phyloP scores from a whole-genome alignment of 352 stramenopile genomes.

The Globisporangium abappressorium region DNA sequence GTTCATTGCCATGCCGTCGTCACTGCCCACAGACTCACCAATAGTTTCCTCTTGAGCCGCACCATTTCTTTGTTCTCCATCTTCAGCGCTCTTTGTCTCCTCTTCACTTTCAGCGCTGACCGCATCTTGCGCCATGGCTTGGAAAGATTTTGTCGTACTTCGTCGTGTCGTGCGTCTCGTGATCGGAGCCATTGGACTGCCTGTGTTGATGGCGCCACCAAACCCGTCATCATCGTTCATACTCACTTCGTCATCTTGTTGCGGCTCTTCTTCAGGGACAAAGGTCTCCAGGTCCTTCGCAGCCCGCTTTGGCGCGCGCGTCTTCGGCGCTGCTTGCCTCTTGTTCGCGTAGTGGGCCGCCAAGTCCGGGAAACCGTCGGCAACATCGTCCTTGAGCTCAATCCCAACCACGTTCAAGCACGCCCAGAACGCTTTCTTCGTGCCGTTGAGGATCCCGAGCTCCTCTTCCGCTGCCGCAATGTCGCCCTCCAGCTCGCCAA shows the following conservation, averaged over 20 bases:
- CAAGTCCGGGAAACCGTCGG: slow-evolving; percentile 52
- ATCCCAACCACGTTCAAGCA: slow-evolving; percentile 70
- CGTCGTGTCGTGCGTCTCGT: slow-evolving; percentile 26
- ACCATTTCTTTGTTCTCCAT: not conserved
- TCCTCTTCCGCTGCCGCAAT: slow-evolving; percentile 50
- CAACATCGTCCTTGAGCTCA: slow-evolving; percentile 45
- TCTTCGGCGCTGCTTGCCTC: slow-evolving; percentile 31
- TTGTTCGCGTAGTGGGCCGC: slow-evolving; percentile 45
- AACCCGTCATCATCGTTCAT: slow-evolving; percentile 16
- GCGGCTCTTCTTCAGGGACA: slow-evolving; percentile 6
- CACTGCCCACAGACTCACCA: not conserved
- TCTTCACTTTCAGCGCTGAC: slow-evolving; percentile 28
- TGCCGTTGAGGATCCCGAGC: slow-evolving; percentile 32
- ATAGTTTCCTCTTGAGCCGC: not conserved
- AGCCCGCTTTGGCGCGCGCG: slow-evolving; percentile 19
- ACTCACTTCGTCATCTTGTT: slow-evolving; percentile 19
- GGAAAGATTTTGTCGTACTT: slow-evolving; percentile 29
- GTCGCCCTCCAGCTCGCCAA: slow-evolving; percentile 62
- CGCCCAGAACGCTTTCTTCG: slow-evolving; percentile 55
- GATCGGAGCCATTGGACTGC: slow-evolving; percentile 14
- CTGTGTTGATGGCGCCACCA: not conserved
- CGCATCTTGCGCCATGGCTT: slow-evolving; percentile 18
- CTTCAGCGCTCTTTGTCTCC: slow-evolving; percentile 17
- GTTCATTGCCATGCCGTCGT: not conserved
- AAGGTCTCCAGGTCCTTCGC: slow-evolving; percentile 20